Conservation (phyloP, 257 asterid genomes). For the Lithospermum erythrorhizon region DNA sequence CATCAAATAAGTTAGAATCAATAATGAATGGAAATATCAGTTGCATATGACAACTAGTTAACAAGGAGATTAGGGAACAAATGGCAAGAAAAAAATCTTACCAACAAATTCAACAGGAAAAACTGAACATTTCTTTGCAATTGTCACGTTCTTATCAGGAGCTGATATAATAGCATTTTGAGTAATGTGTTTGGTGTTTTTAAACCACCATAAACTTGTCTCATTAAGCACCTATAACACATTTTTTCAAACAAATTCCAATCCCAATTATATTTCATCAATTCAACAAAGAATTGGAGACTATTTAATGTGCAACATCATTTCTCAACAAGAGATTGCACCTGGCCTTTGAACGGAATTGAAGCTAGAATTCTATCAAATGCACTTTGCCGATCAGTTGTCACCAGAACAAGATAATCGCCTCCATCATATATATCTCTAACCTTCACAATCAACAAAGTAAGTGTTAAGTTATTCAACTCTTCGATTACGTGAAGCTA, state of each 20-base stretch:
- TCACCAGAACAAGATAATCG: constrained; percentile 70
- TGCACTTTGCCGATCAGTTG: constrained; percentile 94
- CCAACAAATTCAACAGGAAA: constrained; percentile 98
- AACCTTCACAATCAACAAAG: constrained; percentile 37
- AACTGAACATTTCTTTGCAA: constrained; percentile 89
- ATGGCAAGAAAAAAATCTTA: constrained; percentile 21
- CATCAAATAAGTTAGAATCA: not conserved
- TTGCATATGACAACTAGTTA: constrained; percentile 45
- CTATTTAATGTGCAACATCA: not conserved
- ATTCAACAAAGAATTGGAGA: not conserved
- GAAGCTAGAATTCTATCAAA: constrained; percentile 92
- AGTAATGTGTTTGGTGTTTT: constrained; percentile 58
- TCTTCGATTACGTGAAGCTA: constrained; percentile 14
- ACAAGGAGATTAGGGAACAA: not conserved
- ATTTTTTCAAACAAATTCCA: constrained; percentile 1
- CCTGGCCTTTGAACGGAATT: constrained; percentile 96
- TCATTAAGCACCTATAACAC: constrained; percentile 73
- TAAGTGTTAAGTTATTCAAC: no score
- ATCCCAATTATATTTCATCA: not conserved
- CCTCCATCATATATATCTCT: constrained; percentile 90
- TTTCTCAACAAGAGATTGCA: constrained; percentile 5
- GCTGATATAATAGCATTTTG: constrained; percentile 29
- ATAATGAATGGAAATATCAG: not conserved
- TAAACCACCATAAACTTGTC: constrained; percentile 93
- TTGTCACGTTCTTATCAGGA: constrained; percentile 84